Conservation (phyloP, 129 eudicot genomes). For the Heracleum sosnowskyi region DNA sequence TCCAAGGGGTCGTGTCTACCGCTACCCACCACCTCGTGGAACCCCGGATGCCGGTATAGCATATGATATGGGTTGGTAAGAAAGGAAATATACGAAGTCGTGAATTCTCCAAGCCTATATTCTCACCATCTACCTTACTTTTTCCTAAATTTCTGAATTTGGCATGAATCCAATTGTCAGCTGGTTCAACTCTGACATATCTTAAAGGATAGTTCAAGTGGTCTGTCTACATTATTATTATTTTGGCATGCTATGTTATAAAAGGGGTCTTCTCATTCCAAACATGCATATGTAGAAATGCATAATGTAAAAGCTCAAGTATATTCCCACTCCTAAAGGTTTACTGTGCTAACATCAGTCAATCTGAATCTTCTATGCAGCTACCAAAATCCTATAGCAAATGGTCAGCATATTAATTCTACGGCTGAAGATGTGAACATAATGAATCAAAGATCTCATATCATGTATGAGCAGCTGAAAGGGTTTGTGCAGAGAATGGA, state of each 20-base stretch:
- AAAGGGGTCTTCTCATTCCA: background rate
- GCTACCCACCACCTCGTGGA: too few relatives aligned
- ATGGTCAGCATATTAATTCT: conserved; percentile 92
- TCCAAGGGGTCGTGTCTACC: too few relatives aligned
- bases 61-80: too few relatives aligned
- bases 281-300: background rate
- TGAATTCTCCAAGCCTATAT: background rate
- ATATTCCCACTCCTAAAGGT: background rate
- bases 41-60: too few relatives aligned
- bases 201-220: background rate
- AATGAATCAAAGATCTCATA: conserved; percentile 94
- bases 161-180: background rate
- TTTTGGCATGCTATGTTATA: background rate
- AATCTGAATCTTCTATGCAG: conserved; percentile 32
- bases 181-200: background rate
- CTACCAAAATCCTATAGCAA: conserved; percentile 88
- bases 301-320: background rate
- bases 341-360: background rate
- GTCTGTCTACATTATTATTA: background rate
- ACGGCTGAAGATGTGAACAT: conserved; percentile 81
- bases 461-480: conserved; percentile 79
- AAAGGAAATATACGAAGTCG: background rate
- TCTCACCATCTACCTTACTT: background rate
- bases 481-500: conserved; percentile 99
- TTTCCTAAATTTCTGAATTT: background rate